Evolutionary conservation across 2,329 filamentous ascomycete species (phyloP), one percentile per base, ranked within the genome.

Genomic region (Trichocomaceae sp.): DNA sequence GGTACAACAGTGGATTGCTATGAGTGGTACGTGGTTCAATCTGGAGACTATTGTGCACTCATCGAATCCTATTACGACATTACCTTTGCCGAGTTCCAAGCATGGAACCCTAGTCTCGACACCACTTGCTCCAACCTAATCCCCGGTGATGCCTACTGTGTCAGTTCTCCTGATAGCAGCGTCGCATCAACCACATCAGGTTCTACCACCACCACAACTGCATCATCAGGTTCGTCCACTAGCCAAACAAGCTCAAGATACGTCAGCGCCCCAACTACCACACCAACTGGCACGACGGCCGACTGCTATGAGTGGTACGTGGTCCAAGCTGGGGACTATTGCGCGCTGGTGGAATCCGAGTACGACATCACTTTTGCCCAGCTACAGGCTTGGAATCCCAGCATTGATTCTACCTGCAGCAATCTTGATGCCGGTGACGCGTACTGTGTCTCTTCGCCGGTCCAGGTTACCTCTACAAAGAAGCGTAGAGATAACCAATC

Each of bases 381-480:
- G 29, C 20, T 49, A n/a, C 29, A 35, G n/a, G 29, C 47, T 15
- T 49, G 29, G 29, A 49, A 49, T 29, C 29, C 29, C 7, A 15
- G 23, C 12, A 17, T 49, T 20, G 15, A 19, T n/a, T 49, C 29
- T 35, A 29, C 23, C 19, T 49, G 47, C 19, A 20, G 17, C 47
- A 49, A 49, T 57, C 49, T 62, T 19, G 29, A 55, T 12, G 35
- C 52, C 7, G 58, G 54, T 13, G 41, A 59, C 20, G n/a, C n/a
- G n/a, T n/a, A n/a, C n/a, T n/a, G n/a, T n/a, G 61, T 62, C 15
- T 33, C 29, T 33, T 33, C 29, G 12, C 29, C 4, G 29, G 12
- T 9, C 2, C 29, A 33, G 8, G 29, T 33, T 33, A 33, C 29
- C 10, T 33, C 29, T 2, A 9, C 8, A 15, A 50, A 26, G n/a